phyloP scores from a whole-genome alignment of 768 basidiomycete species.

The Harrya chromipes region DNA sequence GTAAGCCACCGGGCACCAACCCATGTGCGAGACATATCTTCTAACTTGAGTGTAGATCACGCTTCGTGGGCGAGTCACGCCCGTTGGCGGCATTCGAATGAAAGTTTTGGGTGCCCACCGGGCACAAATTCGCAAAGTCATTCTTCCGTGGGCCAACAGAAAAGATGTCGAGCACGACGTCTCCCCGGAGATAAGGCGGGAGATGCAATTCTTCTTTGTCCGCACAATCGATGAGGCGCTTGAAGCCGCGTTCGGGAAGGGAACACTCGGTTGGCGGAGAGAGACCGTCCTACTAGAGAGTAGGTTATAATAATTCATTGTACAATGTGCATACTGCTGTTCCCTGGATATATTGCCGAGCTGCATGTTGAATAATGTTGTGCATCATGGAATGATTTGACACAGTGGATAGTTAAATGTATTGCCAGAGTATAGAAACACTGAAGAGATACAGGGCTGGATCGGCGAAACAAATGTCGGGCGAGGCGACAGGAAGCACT shows the following conservation, averaged over 20 bases:
- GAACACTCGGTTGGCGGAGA: conserved; percentile 61
- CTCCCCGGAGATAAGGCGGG: conserved; percentile 63
- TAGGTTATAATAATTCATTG: conserved; percentile 37
- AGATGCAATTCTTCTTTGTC: conserved; percentile 83
- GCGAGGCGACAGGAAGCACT: conserved; percentile 5
- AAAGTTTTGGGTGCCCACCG: conserved; percentile 89
- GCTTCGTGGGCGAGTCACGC: conserved; percentile 73
- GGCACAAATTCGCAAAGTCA: conserved; percentile 77
- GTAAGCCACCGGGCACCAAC: conserved; percentile 31
- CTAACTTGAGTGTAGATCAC: conserved; percentile 54
- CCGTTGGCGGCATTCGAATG: conserved; percentile 91
- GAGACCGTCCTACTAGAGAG: conserved; percentile 51
- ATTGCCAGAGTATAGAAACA: conserved; percentile 4
- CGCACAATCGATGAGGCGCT: conserved; percentile 75
- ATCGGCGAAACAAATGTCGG: conserved; percentile 3
- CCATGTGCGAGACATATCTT: background rate
- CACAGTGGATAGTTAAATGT: conserved; percentile 1
- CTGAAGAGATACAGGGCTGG: conserved; percentile 15
- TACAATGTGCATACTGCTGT: background rate
- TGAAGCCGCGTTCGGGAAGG: conserved; percentile 78
- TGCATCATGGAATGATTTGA: background rate
- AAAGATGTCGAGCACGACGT: conserved; percentile 89
- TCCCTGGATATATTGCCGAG: background rate
- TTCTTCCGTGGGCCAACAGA: conserved; percentile 79
- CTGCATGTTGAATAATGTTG: background rate